These are phyloP conservation scores for Oidium heveae DNA, from an alignment of 2,329 filamentous ascomycete genomes.

Conservation along the genomic window DNA sequence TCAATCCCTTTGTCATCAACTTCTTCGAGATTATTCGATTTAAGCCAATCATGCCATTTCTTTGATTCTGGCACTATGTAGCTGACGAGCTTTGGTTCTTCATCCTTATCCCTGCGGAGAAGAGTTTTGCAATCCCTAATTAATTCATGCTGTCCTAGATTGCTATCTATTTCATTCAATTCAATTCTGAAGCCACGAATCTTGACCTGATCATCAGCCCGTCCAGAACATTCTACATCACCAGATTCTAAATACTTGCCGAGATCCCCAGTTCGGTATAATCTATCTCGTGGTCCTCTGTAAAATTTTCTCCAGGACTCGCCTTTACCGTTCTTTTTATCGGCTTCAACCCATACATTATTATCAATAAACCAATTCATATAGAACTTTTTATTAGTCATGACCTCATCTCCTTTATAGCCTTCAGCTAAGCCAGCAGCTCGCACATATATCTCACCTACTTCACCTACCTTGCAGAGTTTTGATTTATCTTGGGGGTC, in stretches of 20 bases:
- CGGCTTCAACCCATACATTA: slow-evolving; percentile 13
- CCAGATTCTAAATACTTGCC: slow-evolving; percentile 45
- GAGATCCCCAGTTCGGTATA: slow-evolving; percentile 75
- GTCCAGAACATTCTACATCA: slow-evolving; percentile 52
- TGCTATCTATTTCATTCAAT: slow-evolving; percentile 72
- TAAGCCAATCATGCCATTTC: slow-evolving; percentile 46
- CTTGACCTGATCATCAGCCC: slow-evolving; percentile 78
- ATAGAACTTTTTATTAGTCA: slow-evolving; percentile 13
- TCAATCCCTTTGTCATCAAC: slow-evolving; percentile 16
- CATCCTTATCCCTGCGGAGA: slow-evolving; percentile 57
- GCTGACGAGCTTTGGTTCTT: slow-evolving; percentile 67
- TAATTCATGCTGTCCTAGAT: slow-evolving; percentile 47
- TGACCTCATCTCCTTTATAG: slow-evolving; percentile 24
- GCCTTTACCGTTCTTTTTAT: slow-evolving; percentile 34
- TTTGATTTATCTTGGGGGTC: slow-evolving; percentile 37
- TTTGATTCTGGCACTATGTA: slow-evolving; percentile 69
- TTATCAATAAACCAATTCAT: slow-evolving; percentile 15
- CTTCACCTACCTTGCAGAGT: slow-evolving; percentile 55
- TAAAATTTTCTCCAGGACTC: slow-evolving; percentile 62
- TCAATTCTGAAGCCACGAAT: slow-evolving; percentile 92
- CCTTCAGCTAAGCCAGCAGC: slow-evolving; percentile 67
- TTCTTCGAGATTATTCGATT: slow-evolving; percentile 24
- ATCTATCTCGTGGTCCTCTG: slow-evolving; percentile 56
- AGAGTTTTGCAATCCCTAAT: slow-evolving; percentile 71
- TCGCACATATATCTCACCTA: slow-evolving; percentile 63